These are phyloP conservation scores for Syzygium aqueum DNA, from an alignment of 345 rosid species.

Conservation along the genomic window DNA sequence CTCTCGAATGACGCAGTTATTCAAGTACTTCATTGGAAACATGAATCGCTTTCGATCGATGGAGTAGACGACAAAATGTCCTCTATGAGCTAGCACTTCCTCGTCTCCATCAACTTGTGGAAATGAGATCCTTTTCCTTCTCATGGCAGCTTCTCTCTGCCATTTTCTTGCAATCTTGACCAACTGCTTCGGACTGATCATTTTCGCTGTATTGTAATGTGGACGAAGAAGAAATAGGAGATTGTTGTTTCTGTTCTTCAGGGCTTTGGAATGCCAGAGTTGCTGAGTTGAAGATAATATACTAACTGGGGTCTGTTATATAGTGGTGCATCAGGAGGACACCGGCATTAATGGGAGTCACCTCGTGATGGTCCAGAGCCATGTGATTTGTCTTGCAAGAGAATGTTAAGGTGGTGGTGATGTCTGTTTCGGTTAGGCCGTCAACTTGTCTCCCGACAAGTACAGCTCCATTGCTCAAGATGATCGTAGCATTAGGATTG, in stretches of 20 bases:
- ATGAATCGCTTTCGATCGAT: constrained; percentile 3
- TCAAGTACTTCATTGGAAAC: constrained; percentile 11
- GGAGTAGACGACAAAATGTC: constrained; percentile 18
- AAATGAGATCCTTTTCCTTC: constrained; percentile 11
- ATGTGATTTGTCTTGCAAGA: background rate
- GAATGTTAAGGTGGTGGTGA: background rate
- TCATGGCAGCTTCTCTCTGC: constrained; percentile 13
- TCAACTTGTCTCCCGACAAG: background rate
- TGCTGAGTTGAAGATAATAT: background rate
- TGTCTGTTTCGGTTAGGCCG: background rate
- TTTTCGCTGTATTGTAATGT: background rate
- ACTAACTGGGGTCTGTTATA: background rate
- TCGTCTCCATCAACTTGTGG: background rate
- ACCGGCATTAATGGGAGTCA: background rate
- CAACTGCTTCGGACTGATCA: constrained; percentile 22
- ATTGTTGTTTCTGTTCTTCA: background rate
- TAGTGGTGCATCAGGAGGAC: background rate
- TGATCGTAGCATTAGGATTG: background rate
- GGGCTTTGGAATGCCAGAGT: background rate
- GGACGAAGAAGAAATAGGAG: background rate
- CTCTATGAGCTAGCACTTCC: constrained; percentile 2
- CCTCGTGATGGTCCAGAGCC: background rate
- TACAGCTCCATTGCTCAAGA: background rate
- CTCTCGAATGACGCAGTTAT: background rate
- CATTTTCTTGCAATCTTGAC: constrained; percentile 25